phyloP scores from a whole-genome alignment of 2,329 filamentous ascomycete species.

The Parastagonospora nodorum region DNA sequence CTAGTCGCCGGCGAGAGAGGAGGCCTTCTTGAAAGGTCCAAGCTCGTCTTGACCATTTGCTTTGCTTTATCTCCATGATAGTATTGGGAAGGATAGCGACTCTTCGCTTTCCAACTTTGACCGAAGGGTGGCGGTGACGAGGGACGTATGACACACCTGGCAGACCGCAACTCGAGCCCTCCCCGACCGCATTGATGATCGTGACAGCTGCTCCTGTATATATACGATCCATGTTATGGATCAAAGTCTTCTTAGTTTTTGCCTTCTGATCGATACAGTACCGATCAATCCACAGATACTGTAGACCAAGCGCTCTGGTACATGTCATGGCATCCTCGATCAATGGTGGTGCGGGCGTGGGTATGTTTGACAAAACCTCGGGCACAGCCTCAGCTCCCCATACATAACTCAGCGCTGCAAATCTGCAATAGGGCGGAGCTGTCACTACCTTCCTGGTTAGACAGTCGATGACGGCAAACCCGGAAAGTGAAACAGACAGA shows the following conservation, averaged over 20 bases:
- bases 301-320: not conserved
- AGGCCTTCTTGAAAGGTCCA: conserved; percentile 4
- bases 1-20: not conserved
- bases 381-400: too few relatives aligned
- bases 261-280: not conserved
- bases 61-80: too few relatives aligned
- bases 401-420: conserved; percentile 2
- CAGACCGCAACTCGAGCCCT: not conserved
- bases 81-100: not conserved
- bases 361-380: not conserved
- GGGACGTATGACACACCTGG: not conserved
- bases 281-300: conserved; percentile 1
- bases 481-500: too few relatives aligned
- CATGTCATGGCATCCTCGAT: conserved; percentile 8
- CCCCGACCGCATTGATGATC: not conserved
- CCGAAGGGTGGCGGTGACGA: not conserved
- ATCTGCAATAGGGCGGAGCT: not conserved
- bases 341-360: not conserved
- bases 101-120: not conserved
- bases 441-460: not conserved
- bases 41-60: too few relatives aligned
- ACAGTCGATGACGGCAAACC: conserved; percentile 6
- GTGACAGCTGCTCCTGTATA: not conserved
- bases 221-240: not conserved
- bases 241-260: not conserved